phyloP scores from a whole-genome alignment of 164 flowering plant species.

The Aristolochia contorta region DNA sequence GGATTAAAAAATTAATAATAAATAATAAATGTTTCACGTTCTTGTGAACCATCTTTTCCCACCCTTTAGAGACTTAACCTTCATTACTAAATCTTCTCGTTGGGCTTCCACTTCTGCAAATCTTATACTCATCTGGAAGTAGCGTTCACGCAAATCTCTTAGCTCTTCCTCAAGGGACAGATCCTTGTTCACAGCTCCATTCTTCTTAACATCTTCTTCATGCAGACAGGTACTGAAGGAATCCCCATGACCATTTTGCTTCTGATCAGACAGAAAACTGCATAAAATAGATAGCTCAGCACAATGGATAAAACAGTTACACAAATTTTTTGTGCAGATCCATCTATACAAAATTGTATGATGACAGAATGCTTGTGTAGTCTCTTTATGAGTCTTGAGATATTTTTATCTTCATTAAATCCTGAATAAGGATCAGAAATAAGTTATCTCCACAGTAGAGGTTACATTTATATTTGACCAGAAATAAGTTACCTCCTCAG shows the following conservation, averaged over 20 bases:
- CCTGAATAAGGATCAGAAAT: neutral
- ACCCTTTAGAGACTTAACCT: conserved; percentile 34
- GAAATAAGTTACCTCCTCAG: conserved; percentile 32
- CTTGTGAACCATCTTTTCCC: conserved; percentile 56
- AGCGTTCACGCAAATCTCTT: conserved; percentile 69
- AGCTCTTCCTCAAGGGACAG: conserved; percentile 59
- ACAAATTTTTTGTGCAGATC: too few species aligned
- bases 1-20: neutral
- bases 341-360: too few species aligned
- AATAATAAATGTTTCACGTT: conserved; percentile 3
- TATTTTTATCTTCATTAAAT: too few species aligned
- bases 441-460: conserved; percentile 41
- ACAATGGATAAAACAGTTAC: neutral
- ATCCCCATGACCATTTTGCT: conserved; percentile 14
- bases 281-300: conserved; percentile 1
- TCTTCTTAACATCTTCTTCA: conserved; percentile 23
- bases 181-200: conserved; percentile 26
- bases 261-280: conserved; percentile 39
- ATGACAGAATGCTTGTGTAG: too few species aligned
- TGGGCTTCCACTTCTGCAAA: conserved; percentile 84
- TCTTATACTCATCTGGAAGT: conserved; percentile 77
- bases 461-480: neutral
- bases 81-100: conserved; percentile 84
- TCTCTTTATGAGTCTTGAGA: too few species aligned
- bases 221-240: conserved; percentile 13